Conservation (phyloP, 768 basidiomycete species). For the Pisolithus microcarpus region DNA sequence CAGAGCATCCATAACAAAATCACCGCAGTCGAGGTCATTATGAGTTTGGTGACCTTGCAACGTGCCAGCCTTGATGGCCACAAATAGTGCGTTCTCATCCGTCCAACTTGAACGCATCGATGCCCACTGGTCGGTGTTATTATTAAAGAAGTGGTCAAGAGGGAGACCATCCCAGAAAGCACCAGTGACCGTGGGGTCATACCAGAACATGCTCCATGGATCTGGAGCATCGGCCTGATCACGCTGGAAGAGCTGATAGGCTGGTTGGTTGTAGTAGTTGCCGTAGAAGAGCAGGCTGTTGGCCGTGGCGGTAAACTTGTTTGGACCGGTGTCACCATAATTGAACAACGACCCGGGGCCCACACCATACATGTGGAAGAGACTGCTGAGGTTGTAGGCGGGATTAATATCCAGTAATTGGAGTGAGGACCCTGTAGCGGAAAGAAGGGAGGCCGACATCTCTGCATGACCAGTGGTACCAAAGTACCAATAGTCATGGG, state of each 20-base stretch:
- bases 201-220: slow-evolving; percentile 92
- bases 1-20: slow-evolving; percentile 92
- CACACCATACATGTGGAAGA: slow-evolving; percentile 83
- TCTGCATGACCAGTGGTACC: slow-evolving; percentile 89
- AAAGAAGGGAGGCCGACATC: slow-evolving; percentile 72
- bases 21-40: slow-evolving; percentile 89
- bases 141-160: slow-evolving; percentile 78
- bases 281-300: slow-evolving; percentile 82
- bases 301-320: slow-evolving; percentile 93
- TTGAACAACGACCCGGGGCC: slow-evolving; percentile 85
- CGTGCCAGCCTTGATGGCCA: slow-evolving; percentile 84
- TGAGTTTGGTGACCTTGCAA: slow-evolving; percentile 85
- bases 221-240: slow-evolving; percentile 79
- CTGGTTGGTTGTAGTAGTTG: slow-evolving; percentile 57
- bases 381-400: slow-evolving; percentile 63
- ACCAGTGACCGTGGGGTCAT: slow-evolving; percentile 72
- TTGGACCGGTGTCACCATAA: slow-evolving; percentile 59
- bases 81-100: slow-evolving; percentile 70
- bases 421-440: slow-evolving; percentile 81
- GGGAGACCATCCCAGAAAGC: slow-evolving; percentile 88
- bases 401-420: slow-evolving; percentile 65
- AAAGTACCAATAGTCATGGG: slow-evolving; percentile 93
- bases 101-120: slow-evolving; percentile 94
- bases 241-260: slow-evolving; percentile 84
- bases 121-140: slow-evolving; percentile 72